Percentiles rank a stretch among this genome's conserved stretches.
These are phyloP conservation scores for Heterobasidion occidentale DNA, from an alignment of 1,284 basidiomycete genomes.

Conservation along the genomic window DNA sequence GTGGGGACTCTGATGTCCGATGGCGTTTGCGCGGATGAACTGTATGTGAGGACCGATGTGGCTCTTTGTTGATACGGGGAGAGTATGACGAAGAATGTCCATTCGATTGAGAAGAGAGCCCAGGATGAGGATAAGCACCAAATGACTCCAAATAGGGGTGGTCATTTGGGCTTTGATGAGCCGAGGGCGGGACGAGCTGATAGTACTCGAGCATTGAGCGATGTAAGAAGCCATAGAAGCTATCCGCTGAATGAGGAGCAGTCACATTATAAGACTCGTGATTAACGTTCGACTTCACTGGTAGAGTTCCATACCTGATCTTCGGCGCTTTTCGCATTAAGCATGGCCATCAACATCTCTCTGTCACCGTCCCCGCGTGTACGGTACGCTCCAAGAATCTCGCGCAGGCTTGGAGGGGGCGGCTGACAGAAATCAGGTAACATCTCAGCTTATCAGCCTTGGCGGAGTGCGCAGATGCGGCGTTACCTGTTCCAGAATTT, in stretches of 20 bases:
- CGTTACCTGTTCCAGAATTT: constrained; percentile 39
- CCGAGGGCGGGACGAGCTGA: constrained; percentile 16
- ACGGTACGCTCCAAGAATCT: constrained; percentile 80
- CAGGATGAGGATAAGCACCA: neutral
- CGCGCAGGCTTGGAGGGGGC: constrained; percentile 72
- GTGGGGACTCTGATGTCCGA: constrained; percentile 12
- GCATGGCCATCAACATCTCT: constrained; percentile 80
- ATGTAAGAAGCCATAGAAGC: constrained; percentile 64
- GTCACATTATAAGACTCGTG: constrained; percentile 9
- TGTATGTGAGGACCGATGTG: neutral
- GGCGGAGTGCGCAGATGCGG: constrained; percentile 17
- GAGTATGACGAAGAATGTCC: constrained; percentile 3
- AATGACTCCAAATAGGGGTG: neutral
- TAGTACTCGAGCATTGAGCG: constrained; percentile 62
- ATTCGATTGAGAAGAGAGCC: neutral
- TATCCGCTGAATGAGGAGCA: constrained; percentile 40
- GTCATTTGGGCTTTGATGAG: neutral
- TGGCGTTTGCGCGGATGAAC: constrained; percentile 10
- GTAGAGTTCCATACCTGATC: constrained; percentile 55
- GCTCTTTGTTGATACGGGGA: neutral
- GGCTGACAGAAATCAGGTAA: constrained; percentile 29
- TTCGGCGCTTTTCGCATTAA: constrained; percentile 84
- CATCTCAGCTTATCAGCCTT: constrained; percentile 15
- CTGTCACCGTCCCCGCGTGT: constrained; percentile 82
- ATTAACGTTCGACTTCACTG: constrained; percentile 1